Evolutionary conservation across 164 flowering plant genomes (phyloP), one percentile per base, ranked within the genome.

Genomic region (Santalum album): DNA sequence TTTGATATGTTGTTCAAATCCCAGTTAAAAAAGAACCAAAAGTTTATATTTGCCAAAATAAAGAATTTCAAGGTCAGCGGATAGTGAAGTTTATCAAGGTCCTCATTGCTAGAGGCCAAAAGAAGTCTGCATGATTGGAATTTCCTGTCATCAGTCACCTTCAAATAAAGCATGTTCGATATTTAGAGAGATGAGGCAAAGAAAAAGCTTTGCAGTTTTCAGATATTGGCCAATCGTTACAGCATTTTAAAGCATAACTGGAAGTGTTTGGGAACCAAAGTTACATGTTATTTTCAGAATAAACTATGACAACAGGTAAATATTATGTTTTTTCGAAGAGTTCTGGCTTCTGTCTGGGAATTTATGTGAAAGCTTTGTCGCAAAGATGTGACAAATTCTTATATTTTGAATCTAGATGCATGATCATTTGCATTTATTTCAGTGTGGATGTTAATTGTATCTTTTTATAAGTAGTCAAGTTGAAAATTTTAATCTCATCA

Each of bases 11-110:
- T 77, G 77, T 68, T 70, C 74, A 69, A 71, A 49, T 71, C 74
- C 90, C 96, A 84, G 97, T 84, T 73, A 79, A 75, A 61, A 79
- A 77, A 77, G 82, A 75, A 73, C 60, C 56, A 76, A 84, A 68
- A 83, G 87, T 73, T 69, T 78, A 71, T 75, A 84, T 71, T 74
- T 86, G 82, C 76, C 72, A 73, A 90, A 83, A 76, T 84, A 75
- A 79, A 77, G 81, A 78, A 66, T 59, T 67, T 66, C 21, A 11
- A 6, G 46, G 54, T 75, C 76, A 66, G 64, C 77, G 69, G 71
- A 72, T 75, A 72, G 61, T 62, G 73, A 75, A 74, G 83, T 73
- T 51, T 68, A 56, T 66, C 82, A 72, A 78, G 75, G 79, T 70
- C n/a, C n/a, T n/a, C n/a, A n/a, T 69, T 67, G 65, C 74, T 66